A percentile compares a stretch with the other conserved stretches of the same genome.
These are phyloP conservation scores for Plenodomus lindquistii DNA, from an alignment of 2,329 filamentous ascomycete genomes.

Conservation along the genomic window DNA sequence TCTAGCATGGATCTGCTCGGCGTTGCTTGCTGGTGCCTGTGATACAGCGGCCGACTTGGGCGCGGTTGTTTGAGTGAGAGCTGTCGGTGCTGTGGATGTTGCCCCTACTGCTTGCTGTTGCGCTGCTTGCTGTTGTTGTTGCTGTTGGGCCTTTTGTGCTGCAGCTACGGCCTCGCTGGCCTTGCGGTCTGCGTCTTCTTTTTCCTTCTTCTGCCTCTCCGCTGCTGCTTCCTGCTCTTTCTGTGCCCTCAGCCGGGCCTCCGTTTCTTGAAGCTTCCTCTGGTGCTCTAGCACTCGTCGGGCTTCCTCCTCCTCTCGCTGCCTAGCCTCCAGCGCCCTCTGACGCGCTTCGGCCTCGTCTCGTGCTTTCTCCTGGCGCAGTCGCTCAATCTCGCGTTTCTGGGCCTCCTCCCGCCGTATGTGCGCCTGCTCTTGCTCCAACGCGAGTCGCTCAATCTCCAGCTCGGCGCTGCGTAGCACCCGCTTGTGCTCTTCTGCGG, in stretches of 20 bases:
- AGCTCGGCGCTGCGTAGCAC: constrained; percentile 62
- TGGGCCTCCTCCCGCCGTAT: constrained; percentile 41
- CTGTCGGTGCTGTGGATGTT: constrained; percentile 1
- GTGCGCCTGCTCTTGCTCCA: constrained; percentile 47
- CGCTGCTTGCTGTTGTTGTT: constrained; percentile 22
- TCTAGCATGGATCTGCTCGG: constrained; percentile 37
- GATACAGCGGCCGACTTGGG: constrained; percentile 7
- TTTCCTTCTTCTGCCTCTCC: constrained; percentile 31
- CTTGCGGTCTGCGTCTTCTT: constrained; percentile 35
- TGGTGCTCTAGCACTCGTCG: constrained; percentile 33
- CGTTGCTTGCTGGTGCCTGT: constrained; percentile 17
- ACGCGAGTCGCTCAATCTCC: constrained; percentile 54
- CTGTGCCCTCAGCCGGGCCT: constrained; percentile 36
- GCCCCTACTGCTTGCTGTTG: constrained; percentile 13
- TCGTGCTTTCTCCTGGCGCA: constrained; percentile 51
- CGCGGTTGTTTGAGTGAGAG: constrained; percentile 6
- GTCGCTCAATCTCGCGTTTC: constrained; percentile 43
- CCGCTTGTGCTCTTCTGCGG: constrained; percentile 67
- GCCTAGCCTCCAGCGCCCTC: constrained; percentile 38
- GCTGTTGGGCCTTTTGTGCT: constrained; percentile 25
- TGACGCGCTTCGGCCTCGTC: constrained; percentile 43
- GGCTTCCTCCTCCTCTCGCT: constrained; percentile 36
- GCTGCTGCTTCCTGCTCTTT: constrained; percentile 35
- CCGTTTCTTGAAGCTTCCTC: constrained; percentile 34
- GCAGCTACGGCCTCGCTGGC: constrained; percentile 33